phyloP scores from a whole-genome alignment of 805 yeast genomes.

The Metschnikowia colocasiae region DNA sequence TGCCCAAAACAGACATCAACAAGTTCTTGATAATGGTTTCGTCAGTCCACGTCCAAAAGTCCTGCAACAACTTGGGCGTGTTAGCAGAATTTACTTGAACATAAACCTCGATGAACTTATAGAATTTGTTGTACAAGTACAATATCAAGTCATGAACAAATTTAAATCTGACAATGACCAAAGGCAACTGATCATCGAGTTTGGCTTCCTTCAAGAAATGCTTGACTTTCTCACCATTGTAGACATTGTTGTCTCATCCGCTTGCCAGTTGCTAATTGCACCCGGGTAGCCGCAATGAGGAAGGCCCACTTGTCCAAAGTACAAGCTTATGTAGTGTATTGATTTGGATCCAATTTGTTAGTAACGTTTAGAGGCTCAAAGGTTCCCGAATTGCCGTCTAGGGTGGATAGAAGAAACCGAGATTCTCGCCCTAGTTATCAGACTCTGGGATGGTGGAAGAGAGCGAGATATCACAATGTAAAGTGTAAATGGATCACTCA shows the following conservation, averaged over 20 bases:
- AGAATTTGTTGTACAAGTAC: constrained; percentile 90
- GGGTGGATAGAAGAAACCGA: too few relatives aligned
- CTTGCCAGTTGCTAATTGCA: too few relatives aligned
- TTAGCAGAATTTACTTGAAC: constrained; percentile 96
- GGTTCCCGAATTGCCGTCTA: too few relatives aligned
- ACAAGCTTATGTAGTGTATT: too few relatives aligned
- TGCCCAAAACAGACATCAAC: constrained; percentile 82
- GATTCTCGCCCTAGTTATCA: too few relatives aligned
- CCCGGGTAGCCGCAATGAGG: too few relatives aligned
- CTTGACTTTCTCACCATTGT: constrained; percentile 96
- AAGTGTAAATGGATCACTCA: too few relatives aligned
- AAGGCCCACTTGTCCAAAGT: too few relatives aligned
- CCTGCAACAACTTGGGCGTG: constrained; percentile 95
- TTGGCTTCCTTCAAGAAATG: constrained; percentile 93
- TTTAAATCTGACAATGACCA: constrained; percentile 86
- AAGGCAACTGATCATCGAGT: constrained; percentile 91
- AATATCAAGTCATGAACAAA: constrained; percentile 91
- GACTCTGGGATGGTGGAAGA: too few relatives aligned
- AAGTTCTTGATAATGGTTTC: constrained; percentile 79
- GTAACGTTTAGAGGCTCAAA: too few relatives aligned
- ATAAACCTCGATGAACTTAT: constrained; percentile 95
- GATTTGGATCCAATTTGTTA: too few relatives aligned
- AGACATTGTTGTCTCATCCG: constrained; percentile 90
- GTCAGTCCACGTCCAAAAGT: constrained; percentile 93
- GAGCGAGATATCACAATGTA: too few relatives aligned